Percentiles rank a stretch among this genome's conserved stretches.
Evolutionary conservation across 805 yeast genomes (phyloP).

Genomic region (Saccharomyces cerevisiae): DNA sequence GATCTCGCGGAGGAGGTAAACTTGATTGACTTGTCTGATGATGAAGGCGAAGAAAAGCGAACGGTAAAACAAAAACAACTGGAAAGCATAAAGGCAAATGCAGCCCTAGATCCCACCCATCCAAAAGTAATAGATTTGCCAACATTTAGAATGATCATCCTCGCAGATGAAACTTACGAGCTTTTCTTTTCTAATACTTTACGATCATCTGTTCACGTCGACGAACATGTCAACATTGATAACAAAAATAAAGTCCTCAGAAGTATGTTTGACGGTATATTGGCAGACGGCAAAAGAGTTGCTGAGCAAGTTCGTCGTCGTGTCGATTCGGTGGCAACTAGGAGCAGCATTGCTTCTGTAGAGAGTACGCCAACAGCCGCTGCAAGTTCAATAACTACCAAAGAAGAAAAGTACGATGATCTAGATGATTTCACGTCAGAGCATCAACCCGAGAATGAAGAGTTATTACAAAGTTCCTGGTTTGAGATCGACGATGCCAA

Average conservation of each 20-base stretch:
- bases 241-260: conserved; percentile 54
- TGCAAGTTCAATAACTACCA: conserved; percentile 1
- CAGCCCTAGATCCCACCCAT: conserved; percentile 71
- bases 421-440: conserved; percentile 27
- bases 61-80: conserved; percentile 19
- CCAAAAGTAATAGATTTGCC: conserved; percentile 73
- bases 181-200: conserved; percentile 66
- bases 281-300: conserved; percentile 87
- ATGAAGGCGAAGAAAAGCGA: conserved; percentile 15
- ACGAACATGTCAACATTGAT: conserved; percentile 40
- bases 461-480: conserved; percentile 23
- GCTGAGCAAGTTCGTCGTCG: conserved; percentile 84
- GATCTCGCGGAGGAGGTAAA: conserved; percentile 36
- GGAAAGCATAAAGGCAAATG: conserved; percentile 51
- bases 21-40: conserved; percentile 36
- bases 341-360: conserved; percentile 15
- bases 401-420: conserved; percentile 23
- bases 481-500: conserved; percentile 19
- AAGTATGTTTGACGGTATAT: conserved; percentile 81
- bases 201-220: conserved; percentile 58
- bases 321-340: conserved; percentile 62
- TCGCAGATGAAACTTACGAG: conserved; percentile 92
- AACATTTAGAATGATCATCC: conserved; percentile 86
- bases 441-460: conserved; percentile 24
- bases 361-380: conserved; percentile 7